Evolutionary conservation across 2,329 filamentous ascomycete genomes (phyloP).

Genomic region (Berkeleyomyces basicola): DNA sequence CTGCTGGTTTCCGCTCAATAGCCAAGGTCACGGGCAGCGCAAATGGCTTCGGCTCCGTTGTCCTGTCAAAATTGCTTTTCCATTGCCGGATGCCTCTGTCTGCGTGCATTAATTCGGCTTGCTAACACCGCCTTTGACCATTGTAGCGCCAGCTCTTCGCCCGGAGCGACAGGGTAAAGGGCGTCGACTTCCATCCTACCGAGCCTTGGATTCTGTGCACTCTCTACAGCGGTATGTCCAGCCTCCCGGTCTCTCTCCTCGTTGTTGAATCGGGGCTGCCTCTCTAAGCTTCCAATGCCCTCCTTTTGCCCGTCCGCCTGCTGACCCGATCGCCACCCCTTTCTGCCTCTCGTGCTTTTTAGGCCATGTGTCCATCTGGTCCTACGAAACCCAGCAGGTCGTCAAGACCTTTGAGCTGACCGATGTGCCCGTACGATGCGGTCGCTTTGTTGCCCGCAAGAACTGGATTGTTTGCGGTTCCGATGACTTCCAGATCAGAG

Average conservation of each 20-base stretch:
- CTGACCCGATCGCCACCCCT: neutral
- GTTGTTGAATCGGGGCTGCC: neutral
- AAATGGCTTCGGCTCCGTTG: neutral
- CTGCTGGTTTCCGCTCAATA: neutral
- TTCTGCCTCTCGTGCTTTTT: slow-evolving; percentile 2
- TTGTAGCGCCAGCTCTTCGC: slow-evolving; percentile 37
- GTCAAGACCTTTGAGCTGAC: slow-evolving; percentile 98
- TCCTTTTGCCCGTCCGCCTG: slow-evolving; percentile 9
- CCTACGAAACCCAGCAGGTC: slow-evolving; percentile 88
- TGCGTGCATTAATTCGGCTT: neutral
- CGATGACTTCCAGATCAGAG: slow-evolving; percentile 72
- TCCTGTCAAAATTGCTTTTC: neutral
- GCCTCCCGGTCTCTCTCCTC: neutral
- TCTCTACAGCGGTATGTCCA: slow-evolving; percentile 67
- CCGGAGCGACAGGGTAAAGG: slow-evolving; percentile 89
- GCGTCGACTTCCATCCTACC: slow-evolving; percentile 90
- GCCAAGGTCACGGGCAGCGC: neutral
- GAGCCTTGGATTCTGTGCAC: slow-evolving; percentile 96
- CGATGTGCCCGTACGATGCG: slow-evolving; percentile 92
- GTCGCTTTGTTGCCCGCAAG: slow-evolving; percentile 91
- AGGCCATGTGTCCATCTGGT: slow-evolving; percentile 99
- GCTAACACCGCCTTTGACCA: neutral
- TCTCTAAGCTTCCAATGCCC: slow-evolving; percentile 8
- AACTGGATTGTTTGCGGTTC: slow-evolving; percentile 98
- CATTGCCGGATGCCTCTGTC: neutral